Percentiles rank a stretch among this genome's conserved stretches.
Evolutionary conservation across 208 protist genomes (phyloP).

Genomic region (Leishmania major): DNA sequence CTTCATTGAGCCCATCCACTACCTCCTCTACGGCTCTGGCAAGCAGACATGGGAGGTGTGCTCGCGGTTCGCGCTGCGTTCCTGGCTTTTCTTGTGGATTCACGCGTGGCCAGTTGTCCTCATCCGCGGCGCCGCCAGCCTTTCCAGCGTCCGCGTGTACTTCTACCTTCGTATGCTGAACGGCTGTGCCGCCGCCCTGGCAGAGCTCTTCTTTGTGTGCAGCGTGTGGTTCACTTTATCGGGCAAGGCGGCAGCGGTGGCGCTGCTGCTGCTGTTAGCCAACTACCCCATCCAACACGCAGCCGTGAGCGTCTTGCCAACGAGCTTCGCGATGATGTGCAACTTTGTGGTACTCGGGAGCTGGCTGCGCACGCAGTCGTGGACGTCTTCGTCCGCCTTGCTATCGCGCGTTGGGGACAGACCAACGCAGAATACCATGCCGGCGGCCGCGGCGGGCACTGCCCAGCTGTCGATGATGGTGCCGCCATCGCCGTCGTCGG

Average conservation of each 20-base stretch:
- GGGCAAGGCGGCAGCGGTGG: constrained; percentile 42
- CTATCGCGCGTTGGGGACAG: not conserved
- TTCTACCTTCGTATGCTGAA: constrained; percentile 69
- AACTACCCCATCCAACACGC: constrained; percentile 79
- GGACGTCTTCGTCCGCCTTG: not conserved
- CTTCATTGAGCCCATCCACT: constrained; percentile 95
- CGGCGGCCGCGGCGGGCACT: not conserved
- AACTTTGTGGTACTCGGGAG: constrained; percentile 66
- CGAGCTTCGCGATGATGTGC: constrained; percentile 87
- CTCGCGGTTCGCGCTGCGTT: constrained; percentile 87
- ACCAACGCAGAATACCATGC: not conserved
- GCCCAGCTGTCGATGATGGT: not conserved
- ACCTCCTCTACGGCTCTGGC: constrained; percentile 91
- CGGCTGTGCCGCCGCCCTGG: constrained; percentile 42
- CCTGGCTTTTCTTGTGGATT: constrained; percentile 88
- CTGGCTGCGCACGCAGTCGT: constrained; percentile 53
- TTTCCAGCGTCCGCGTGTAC: constrained; percentile 60
- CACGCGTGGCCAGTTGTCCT: constrained; percentile 68
- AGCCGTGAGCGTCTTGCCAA: constrained; percentile 77
- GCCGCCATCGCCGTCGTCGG: not conserved
- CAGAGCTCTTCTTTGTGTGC: constrained; percentile 64
- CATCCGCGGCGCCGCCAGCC: constrained; percentile 20
- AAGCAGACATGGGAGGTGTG: constrained; percentile 98
- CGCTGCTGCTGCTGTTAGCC: constrained; percentile 57
- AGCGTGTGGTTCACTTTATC: constrained; percentile 56